Percentiles rank a stretch among this genome's conserved stretches.
Conservation (phyloP, 805 yeast species). For the Blastobotrys chiropterorum region DNA sequence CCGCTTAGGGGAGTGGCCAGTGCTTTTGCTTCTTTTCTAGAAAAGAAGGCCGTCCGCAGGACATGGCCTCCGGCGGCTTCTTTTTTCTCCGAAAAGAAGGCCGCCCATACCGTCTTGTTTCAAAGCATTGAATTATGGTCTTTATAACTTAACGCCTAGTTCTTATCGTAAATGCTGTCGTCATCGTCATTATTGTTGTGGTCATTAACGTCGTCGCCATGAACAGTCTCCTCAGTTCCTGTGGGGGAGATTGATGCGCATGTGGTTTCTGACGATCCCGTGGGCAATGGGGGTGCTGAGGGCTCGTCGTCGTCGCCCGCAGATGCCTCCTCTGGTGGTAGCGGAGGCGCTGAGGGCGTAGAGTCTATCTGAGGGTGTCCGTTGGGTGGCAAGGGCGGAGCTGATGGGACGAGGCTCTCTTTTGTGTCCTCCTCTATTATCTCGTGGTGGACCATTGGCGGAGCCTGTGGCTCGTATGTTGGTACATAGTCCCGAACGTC, state of each 20-base stretch:
- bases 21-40: too few species aligned
- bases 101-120: too few species aligned
- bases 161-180: background rate
- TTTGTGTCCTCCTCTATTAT: constrained; percentile 3
- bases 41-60: too few species aligned
- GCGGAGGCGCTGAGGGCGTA: background rate
- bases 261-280: background rate
- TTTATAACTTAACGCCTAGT: background rate
- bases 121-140: too few species aligned
- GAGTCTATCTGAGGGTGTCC: background rate
- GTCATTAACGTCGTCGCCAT: background rate
- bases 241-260: background rate
- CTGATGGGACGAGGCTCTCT: constrained; percentile 4
- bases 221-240: background rate
- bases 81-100: too few species aligned
- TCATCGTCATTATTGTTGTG: background rate
- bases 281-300: constrained; percentile 1
- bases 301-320: background rate
- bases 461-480: constrained; percentile 13
- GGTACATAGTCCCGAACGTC: constrained; percentile 18
- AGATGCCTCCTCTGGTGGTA: background rate
- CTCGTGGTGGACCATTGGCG: constrained; percentile 2
- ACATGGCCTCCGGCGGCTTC: too few species aligned
- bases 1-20: too few species aligned
- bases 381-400: constrained; percentile 5